Evolutionary conservation across 1,139 yeast genomes (phyloP), one percentile per base, ranked within the genome.

Genomic region (Pneumocystis sp.): DNA sequence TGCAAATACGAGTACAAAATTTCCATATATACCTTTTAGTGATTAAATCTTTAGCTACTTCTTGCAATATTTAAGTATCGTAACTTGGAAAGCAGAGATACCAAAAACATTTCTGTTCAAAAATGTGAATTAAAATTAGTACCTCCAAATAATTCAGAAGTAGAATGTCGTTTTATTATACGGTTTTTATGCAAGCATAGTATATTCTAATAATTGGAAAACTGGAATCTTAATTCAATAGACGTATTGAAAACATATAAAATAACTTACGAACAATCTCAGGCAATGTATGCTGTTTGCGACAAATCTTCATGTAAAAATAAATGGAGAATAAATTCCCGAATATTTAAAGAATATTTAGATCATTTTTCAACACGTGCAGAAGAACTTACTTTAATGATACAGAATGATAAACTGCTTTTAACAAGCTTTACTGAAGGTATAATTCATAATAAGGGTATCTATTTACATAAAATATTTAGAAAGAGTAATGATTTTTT

Each of bases 301-400:
- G 71, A 70, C 64, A 68, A 68, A 45, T 62, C 64, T 21, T 62
- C 64, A 12, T 60, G 68, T 44, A 70, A 70, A 34, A 70, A 69
- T 63, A 67, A 66, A 61, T 71, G 73, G 61, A 65, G 65, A 29
- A 69, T 73, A 64, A 69, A 72, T n/a, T 69, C 74, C 1, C 64
- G 66, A 45, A 64, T 70, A 15, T 65, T 74, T 39, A 70, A 68
- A 63, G 69, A 70, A 59, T 70, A 71, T 67, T 62, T 73, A 56
- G 76, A 73, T 40, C 71, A 72, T 59, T 72, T 73, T 67, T 70
- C 75, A 1, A 68, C 67, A 37, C 67, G 70, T 42, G 73, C 75
- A 2, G 76, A 74, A 63, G 74, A 74, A 59, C 69, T 74, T 62
- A 69, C 71, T 21, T 64, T 74, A 65, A 69, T 69, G 61, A 68